Evolutionary conservation across 257 asterid species (phyloP).

Genomic region (Eustoma russellianum): DNA sequence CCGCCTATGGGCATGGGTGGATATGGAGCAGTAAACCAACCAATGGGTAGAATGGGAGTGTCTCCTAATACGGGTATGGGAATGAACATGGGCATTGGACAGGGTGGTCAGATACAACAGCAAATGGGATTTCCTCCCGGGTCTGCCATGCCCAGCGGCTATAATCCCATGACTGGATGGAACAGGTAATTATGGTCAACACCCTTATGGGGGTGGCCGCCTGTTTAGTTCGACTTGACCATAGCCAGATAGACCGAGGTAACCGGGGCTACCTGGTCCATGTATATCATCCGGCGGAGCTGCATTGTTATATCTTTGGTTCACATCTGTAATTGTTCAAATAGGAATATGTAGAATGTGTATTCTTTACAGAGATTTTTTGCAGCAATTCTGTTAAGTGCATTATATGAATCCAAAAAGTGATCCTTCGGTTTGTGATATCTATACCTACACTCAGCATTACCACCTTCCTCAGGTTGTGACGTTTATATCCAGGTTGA

Average conservation of each 20-base stretch:
- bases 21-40: conserved; percentile 20
- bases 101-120: conserved; percentile 47
- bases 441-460: conserved; percentile 29
- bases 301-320: conserved; percentile 9
- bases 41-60: no score
- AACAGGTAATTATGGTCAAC: conserved; percentile 57
- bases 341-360: conserved; percentile 25
- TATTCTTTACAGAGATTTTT: conserved; percentile 28
- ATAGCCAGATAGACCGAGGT: conserved; percentile 5
- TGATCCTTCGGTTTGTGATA: conserved; percentile 26
- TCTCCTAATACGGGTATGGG: conserved; percentile 21
- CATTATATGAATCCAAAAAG: conserved; percentile 20
- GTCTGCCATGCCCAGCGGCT: conserved; percentile 46
- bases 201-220: conserved; percentile 71
- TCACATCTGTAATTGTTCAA: conserved; percentile 21
- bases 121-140: conserved; percentile 63
- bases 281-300: not conserved
- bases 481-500: conserved; percentile 7
- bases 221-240: conserved; percentile 28
- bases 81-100: conserved; percentile 28
- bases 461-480: conserved; percentile 36
- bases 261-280: not conserved
- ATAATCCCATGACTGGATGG: conserved; percentile 75
- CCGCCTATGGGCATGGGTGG: conserved; percentile 23
- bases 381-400: conserved; percentile 10